A percentile compares a stretch with the other conserved stretches of the same genome.
phyloP scores from a whole-genome alignment of 352 stramenopile genomes.

The Globisporangium uncinulatum region DNA sequence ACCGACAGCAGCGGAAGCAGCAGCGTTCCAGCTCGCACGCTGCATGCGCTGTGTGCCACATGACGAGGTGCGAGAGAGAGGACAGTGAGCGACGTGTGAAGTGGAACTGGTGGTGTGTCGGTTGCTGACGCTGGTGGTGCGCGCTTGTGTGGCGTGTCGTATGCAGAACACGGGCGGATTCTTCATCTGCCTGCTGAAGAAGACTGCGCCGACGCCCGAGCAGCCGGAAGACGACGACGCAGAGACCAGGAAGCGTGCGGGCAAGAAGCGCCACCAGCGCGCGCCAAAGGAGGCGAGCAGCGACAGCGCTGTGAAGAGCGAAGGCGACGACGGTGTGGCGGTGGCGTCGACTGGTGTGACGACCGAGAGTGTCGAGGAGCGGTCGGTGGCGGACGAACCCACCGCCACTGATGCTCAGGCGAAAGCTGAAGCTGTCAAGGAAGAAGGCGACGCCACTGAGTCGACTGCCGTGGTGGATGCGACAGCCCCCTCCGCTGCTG shows the following conservation, averaged over 20 bases:
- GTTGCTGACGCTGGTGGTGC: slow-evolving; percentile 1
- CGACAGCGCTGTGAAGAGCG: not conserved
- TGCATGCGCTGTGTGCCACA: slow-evolving; percentile 98
- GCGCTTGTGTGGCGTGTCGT: slow-evolving; percentile 3
- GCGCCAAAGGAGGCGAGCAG: slow-evolving; percentile 17
- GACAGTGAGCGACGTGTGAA: not conserved
- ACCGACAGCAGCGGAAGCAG: slow-evolving; percentile 69
- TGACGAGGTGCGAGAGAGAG: slow-evolving; percentile 69
- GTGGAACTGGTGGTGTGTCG: not conserved
- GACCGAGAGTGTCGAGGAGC: slow-evolving; percentile 8
- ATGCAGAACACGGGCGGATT: slow-evolving; percentile 96
- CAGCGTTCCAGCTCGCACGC: slow-evolving; percentile 81
- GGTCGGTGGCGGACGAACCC: slow-evolving; percentile 12
- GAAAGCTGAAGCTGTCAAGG: not conserved
- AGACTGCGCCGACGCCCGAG: slow-evolving; percentile 63
- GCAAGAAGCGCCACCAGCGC: slow-evolving; percentile 17
- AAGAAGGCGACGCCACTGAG: slow-evolving; percentile 10
- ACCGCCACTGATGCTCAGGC: not conserved
- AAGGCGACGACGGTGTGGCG: slow-evolving; percentile 11
- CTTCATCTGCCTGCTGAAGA: slow-evolving; percentile 97
- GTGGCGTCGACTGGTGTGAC: slow-evolving; percentile 2
- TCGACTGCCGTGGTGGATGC: no score
- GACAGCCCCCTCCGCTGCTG: no score
- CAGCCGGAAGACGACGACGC: slow-evolving; percentile 5
- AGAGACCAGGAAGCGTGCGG: slow-evolving; percentile 12